Conservation (phyloP, 768 basidiomycete species). For the Xerocomus potaroensis region DNA sequence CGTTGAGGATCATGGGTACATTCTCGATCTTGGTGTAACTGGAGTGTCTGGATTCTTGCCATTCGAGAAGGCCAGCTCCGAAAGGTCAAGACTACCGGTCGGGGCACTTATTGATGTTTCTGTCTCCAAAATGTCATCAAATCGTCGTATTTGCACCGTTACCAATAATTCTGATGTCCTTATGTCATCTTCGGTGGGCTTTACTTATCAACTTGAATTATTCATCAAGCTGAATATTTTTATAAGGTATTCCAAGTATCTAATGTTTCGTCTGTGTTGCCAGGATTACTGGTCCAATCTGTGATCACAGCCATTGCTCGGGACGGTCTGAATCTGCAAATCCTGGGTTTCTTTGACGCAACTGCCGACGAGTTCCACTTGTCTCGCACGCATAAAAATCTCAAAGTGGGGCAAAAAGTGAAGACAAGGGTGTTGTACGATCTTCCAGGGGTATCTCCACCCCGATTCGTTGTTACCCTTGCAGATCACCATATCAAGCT, state of each 20-base stretch:
- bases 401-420: conserved; percentile 69
- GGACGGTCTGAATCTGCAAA: conserved; percentile 79
- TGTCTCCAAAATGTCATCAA: conserved; percentile 66
- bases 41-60: conserved; percentile 82
- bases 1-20: conserved; percentile 93
- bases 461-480: conserved; percentile 78
- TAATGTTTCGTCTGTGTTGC: conserved; percentile 77
- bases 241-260: conserved; percentile 70
- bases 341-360: conserved; percentile 89
- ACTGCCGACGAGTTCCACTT: conserved; percentile 84
- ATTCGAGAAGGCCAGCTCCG: conserved; percentile 58
- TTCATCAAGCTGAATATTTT: not conserved
- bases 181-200: conserved; percentile 53
- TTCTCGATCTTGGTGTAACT: conserved; percentile 77
- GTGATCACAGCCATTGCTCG: conserved; percentile 74
- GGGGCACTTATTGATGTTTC: conserved; percentile 67
- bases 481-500: conserved; percentile 67
- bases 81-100: conserved; percentile 40
- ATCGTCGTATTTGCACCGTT: conserved; percentile 77
- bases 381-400: conserved; percentile 37
- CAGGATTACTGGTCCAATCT: conserved; percentile 77
- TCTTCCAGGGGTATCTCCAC: conserved; percentile 62
- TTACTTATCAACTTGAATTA: not conserved
- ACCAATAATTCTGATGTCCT: conserved; percentile 48
- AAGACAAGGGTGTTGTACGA: conserved; percentile 84